These are phyloP conservation scores for Eustoma russellianum DNA, from an alignment of 257 asterid species.

Conservation along the genomic window DNA sequence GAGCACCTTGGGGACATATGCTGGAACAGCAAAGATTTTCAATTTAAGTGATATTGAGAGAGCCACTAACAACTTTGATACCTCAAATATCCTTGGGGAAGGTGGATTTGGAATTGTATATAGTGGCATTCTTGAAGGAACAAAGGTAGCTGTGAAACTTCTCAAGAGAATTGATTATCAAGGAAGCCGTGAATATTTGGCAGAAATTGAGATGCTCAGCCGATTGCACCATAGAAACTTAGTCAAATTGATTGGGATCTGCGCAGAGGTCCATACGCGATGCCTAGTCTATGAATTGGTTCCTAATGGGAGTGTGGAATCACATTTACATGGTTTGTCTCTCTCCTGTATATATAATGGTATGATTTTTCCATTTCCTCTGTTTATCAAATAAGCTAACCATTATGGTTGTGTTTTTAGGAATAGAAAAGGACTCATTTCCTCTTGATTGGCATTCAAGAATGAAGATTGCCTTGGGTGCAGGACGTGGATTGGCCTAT, in stretches of 20 bases:
- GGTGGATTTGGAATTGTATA: constrained; percentile 93
- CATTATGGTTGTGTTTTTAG: constrained; percentile 17
- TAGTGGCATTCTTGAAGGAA: constrained; percentile 70
- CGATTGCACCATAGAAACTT: constrained; percentile 80
- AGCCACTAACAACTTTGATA: constrained; percentile 48
- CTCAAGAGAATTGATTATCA: constrained; percentile 75
- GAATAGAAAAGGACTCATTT: constrained; percentile 49
- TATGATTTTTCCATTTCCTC: too few species aligned
- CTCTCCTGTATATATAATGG: background rate
- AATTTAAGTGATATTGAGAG: constrained; percentile 42
- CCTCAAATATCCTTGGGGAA: constrained; percentile 62
- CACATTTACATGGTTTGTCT: constrained; percentile 73
- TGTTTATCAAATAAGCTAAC: too few species aligned
- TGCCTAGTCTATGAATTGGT: constrained; percentile 78
- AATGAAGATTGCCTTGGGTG: constrained; percentile 84
- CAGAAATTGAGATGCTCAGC: constrained; percentile 94
- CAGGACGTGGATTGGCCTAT: constrained; percentile 89
- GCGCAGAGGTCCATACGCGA: constrained; percentile 57
- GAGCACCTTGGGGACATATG: constrained; percentile 34
- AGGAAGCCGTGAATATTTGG: constrained; percentile 81
- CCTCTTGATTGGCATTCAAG: constrained; percentile 81
- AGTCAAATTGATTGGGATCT: constrained; percentile 76
- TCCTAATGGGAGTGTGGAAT: constrained; percentile 88
- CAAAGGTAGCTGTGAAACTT: constrained; percentile 70
- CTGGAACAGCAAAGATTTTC: constrained; percentile 72